Conservation (phyloP, 306 rosid species). For the Hippophae tibetana region DNA sequence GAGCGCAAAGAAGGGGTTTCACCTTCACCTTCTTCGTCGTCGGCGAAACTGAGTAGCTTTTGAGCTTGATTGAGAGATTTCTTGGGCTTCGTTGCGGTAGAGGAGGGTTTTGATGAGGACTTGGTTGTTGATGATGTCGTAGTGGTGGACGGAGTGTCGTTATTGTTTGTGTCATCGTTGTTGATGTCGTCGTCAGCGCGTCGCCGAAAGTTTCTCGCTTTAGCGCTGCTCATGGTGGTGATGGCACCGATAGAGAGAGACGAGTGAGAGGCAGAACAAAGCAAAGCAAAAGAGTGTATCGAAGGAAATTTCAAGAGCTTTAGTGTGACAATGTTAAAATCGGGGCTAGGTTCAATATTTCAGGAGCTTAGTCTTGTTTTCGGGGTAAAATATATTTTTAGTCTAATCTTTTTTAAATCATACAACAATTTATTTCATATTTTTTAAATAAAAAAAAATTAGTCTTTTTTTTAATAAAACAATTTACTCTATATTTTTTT, state of each 20-base stretch:
- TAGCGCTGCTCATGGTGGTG: slow-evolving; percentile 60
- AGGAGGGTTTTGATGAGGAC: slow-evolving; percentile 31
- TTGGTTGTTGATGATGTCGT: slow-evolving; percentile 15
- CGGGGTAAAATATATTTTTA: no score
- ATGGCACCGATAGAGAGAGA: neutral
- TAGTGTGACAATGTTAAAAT: no score
- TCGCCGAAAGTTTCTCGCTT: slow-evolving; percentile 68
- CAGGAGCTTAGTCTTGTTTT: no score
- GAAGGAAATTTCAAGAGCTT: no score
- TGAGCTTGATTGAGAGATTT: slow-evolving; percentile 43
- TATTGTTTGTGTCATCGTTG: slow-evolving; percentile 26
- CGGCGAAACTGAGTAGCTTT: slow-evolving; percentile 81
- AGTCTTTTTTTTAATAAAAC: no score
- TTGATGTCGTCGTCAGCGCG: slow-evolving; percentile 40
- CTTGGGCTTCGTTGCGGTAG: slow-evolving; percentile 31
- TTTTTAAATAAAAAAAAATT: no score
- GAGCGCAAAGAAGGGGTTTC: slow-evolving; percentile 36
- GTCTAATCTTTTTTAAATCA: no score
- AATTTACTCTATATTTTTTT: no score
- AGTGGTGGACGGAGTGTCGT: slow-evolving; percentile 15
- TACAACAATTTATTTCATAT: no score
- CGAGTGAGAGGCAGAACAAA: neutral
- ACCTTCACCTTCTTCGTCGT: slow-evolving; percentile 49
- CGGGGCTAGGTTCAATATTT: no score
- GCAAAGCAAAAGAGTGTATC: no score